Base-by-base conservation (phyloP, 768 basidiomycete genomes). In the Tylopilus sp. region DNA sequence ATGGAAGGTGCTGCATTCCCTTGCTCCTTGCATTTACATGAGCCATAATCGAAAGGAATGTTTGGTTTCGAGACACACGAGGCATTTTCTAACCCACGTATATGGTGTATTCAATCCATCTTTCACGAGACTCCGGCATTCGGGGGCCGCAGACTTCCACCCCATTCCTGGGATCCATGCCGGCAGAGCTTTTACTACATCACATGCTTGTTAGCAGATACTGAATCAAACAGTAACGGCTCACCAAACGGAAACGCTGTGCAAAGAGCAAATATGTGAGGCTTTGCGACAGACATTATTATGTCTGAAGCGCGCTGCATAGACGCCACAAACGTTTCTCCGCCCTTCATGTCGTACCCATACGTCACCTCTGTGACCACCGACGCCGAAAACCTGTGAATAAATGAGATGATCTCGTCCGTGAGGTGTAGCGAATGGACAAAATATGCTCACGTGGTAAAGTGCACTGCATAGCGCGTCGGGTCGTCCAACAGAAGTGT, bases 401-500 rank as follows among this genome's bases (percentile, higher is more conserved):
- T 25, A 19, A 1, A 22, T 8, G 34, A 6, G 9, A 9, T 24
- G 16, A 6, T n/a, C n/a, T n/a, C n/a, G n/a, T n/a, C n/a, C 11
- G 14, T 4, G 11, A 12, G 31, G 31, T 2, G 4, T 12, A 28
- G 10, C 34, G 22, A 45, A 21, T 3, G 19, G 7, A 10, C 13
- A 16, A 2, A 3, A 3, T 6, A 2, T 21, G 49, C 48, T 3
- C 33, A 61, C 75, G 72, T 67, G 30, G 67, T 63, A 12, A 75
- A 54, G 42, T 72, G 70, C 7, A 63, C 67, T 8, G 65, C 44
- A 36, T 70, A 62, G 37, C 66, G 60, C 9, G 61, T 63, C 30
- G 73, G 71, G 8, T 57, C 49, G 14, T 70, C 66, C 4, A 74
- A 30, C 14, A 76, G 62, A 4, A 59, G 60, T 6, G 54, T 63